Base-by-base conservation (phyloP, 2,329 filamentous ascomycete genomes). In the Aureobasidium subglaciale region DNA sequence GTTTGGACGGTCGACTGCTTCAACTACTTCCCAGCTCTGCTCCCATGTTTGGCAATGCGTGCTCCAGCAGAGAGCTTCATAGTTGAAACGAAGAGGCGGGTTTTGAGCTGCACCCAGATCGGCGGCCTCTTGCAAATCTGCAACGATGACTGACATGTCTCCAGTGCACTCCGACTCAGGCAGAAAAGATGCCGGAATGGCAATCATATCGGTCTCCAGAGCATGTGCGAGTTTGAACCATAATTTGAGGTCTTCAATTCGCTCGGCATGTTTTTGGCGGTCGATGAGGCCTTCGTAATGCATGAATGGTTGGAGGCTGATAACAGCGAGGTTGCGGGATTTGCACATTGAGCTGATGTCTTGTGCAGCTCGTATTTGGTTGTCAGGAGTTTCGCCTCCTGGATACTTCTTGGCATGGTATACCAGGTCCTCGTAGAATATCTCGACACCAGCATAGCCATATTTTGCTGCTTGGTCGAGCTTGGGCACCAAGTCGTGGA, bases 251-350 rank as follows among this genome's bases (percentile, higher is more conserved):
- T 89, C 80, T 20, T 80, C 73, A 27, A 90, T 70, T 4, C 83
- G 75, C 25, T 74, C 69, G 1, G 71, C 69, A 63, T 87, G 85
- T 57, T 80, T 75, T n/a, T 69, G 63, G 8, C 85, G 76, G 68
- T 90, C 82, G 5, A 83, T 58, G 0, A 90, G 76, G 1, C 88
- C 88, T 61, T 91, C 88, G 70, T 87, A 90, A 70, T 89, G 82
- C 73, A 81, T 80, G 67, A 92, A 91, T 0, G 88, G 88, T 64
- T 90, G 88, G 0, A 91, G 76, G 59, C 82, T 85, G 62, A 89
- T 75, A 61, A 89, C 80, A 9, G 72, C 63, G 20, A 89, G 75
- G 25, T 67, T 68, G 20, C 82, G 75, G 3, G 74, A 71, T 22
- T 75, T 68, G 69, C 84, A 88, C 42, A 89, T 75, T 0, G 71